These are phyloP conservation scores for Aspergillus coremiiformis DNA, from an alignment of 495 filamentous ascomycete species.

Conservation along the genomic window DNA sequence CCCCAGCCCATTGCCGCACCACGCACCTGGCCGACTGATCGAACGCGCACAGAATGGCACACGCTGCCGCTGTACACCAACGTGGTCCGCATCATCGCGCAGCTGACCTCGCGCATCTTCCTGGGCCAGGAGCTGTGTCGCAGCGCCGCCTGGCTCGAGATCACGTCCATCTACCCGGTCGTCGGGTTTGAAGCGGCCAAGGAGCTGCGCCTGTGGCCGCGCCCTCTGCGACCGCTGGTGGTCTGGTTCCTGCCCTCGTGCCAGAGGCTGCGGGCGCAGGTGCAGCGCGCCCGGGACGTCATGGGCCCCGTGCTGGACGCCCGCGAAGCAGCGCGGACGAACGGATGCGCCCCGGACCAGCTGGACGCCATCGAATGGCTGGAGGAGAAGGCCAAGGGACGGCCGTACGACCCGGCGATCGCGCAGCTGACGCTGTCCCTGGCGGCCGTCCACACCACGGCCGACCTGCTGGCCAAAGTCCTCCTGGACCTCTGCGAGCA, in stretches of 20 bases:
- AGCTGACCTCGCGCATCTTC: constrained; percentile 43
- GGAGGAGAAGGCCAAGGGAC: constrained; percentile 16
- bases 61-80: constrained; percentile 15
- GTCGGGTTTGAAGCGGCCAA: constrained; percentile 25
- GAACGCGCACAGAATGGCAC: constrained; percentile 27
- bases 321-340: constrained; percentile 9
- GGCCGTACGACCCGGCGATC: constrained; percentile 9
- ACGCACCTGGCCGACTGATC: background rate
- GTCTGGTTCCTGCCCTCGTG: constrained; percentile 16
- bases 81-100: constrained; percentile 34
- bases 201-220: constrained; percentile 16
- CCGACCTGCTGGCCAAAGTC: constrained; percentile 18
- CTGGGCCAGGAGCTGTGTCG: constrained; percentile 43
- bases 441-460: constrained; percentile 27
- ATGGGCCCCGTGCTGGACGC: constrained; percentile 16
- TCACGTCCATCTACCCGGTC: constrained; percentile 44
- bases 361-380: constrained; percentile 21
- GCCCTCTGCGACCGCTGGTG: constrained; percentile 15
- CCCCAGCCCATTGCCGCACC: too few relatives aligned
- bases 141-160: constrained; percentile 42
- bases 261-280: constrained; percentile 7
- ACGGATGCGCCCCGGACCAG: background rate
- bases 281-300: constrained; percentile 13
- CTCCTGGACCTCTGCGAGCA: constrained; percentile 19
- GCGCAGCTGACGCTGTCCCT: constrained; percentile 18